Base-by-base conservation (phyloP, 1,284 basidiomycete species). In the Ganoderma resinaceum region DNA sequence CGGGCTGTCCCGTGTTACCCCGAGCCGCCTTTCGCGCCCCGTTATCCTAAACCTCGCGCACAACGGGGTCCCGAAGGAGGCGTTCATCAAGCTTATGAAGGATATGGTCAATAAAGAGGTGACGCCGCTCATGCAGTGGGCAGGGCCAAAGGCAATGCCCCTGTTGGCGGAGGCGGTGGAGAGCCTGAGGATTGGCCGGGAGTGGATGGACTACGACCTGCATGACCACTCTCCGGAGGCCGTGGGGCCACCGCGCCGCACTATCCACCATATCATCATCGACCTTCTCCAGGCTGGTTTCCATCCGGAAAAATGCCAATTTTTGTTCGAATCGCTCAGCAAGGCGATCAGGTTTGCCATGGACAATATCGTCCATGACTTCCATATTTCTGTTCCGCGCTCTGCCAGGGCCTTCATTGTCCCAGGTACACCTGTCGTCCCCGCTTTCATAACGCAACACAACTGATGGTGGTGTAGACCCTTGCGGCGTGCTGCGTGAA, bases 251-350 rank as follows among this genome's bases (percentile, higher is more conserved):
- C 86, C 89, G 9, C 29, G 77, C 0, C 42, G 42, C 18, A 73
- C 79, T 0, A 65, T 88, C 0, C 79, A 87, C 72, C 89, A 90
- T 72, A 73, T 70, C 1, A 80, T 83, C 0, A 20, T 90, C 23
- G 87, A 89, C 62, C 74, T 91, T 3, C 69, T 93, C 0, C 86
- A 89, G 68, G 82, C 89, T 5, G 91, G 91, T 0, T 93, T 93
- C 69, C 77, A 82, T 46, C 91, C 91, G 0, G 49, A 76, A 8
- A 73, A 80, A 0, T 80, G 75, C 0, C 66, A 73, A 0, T 52
- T 78, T 0, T 76, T 93, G 0, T 82, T 81, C 42, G 77, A 83
- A 0, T 87, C 88, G 65, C 75, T 93, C 0, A 75, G 81, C 52
- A 72, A 68, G 20, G 80, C 92, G 1, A 76, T 90, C 0, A 76